These are phyloP conservation scores for Capsella rubella DNA, from an alignment of 441 rosid species.

Conservation along the genomic window DNA sequence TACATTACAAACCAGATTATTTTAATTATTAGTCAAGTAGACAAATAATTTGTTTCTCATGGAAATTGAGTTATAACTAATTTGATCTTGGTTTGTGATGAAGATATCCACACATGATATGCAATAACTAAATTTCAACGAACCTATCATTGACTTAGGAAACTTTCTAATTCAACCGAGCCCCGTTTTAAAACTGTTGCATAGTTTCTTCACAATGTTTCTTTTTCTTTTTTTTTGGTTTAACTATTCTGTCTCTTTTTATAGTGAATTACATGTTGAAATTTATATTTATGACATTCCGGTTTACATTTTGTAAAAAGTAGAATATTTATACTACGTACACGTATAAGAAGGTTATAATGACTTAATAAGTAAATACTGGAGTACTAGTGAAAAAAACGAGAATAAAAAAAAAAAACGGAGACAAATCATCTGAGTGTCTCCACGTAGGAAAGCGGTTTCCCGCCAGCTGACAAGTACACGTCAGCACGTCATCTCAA, in stretches of 20 bases:
- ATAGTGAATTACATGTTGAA: no score
- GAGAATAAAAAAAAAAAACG: not conserved
- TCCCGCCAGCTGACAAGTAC: constrained; percentile 64
- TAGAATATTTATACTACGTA: no score
- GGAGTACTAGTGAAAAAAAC: no score
- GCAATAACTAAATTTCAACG: constrained; percentile 10
- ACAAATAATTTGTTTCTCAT: not conserved
- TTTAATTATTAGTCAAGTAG: no score
- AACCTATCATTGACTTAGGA: constrained; percentile 9
- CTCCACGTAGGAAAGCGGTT: constrained; percentile 52
- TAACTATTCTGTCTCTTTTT: no score
- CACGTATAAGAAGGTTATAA: no score
- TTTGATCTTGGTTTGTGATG: not conserved
- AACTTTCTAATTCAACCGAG: not conserved
- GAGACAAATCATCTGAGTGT: constrained; percentile 37
- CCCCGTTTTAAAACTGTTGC: not conserved
- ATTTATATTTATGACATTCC: no score
- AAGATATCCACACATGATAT: not conserved
- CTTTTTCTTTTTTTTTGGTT: no score
- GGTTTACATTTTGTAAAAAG: no score
- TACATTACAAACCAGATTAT: not conserved
- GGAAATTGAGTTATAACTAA: not conserved
- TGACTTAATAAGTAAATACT: no score
- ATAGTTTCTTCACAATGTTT: not conserved
- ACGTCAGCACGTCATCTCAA: constrained; percentile 51